These are phyloP conservation scores for Pythium aphanidermatum DNA, from an alignment of 352 stramenopile species.

Conservation along the genomic window DNA sequence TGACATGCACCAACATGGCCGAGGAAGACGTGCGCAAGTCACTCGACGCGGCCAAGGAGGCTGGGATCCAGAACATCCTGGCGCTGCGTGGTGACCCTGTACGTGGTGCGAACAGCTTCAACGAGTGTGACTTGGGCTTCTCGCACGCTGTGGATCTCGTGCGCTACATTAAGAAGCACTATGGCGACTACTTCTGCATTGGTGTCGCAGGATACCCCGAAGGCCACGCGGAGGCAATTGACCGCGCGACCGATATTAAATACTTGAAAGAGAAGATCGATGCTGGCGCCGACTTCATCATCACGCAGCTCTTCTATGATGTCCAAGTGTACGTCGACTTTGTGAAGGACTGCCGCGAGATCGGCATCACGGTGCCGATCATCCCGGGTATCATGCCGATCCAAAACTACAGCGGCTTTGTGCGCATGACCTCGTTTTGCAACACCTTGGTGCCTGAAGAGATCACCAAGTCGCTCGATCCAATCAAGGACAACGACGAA, in stretches of 20 bases:
- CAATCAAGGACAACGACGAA: conserved; percentile 95
- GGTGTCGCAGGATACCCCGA: conserved; percentile 97
- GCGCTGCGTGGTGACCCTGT: conserved; percentile 96
- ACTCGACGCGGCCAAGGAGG: conserved; percentile 86
- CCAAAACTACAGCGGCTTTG: conserved; percentile 96
- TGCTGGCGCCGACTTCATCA: conserved; percentile 96
- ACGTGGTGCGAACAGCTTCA: conserved; percentile 84
- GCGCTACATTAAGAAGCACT: conserved; percentile 93
- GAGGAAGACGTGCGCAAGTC: conserved; percentile 89
- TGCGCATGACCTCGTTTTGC: conserved; percentile 97
- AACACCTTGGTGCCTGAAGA: conserved; percentile 92
- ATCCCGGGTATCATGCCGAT: conserved; percentile 99
- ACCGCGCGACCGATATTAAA: conserved; percentile 90
- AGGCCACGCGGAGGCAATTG: conserved; percentile 90
- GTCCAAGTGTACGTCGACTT: conserved; percentile 93
- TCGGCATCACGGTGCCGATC: conserved; percentile 93
- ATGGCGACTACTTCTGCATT: conserved; percentile 96
- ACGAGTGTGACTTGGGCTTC: conserved; percentile 90
- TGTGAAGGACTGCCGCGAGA: conserved; percentile 84
- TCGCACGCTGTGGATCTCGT: conserved; percentile 96
- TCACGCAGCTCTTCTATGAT: conserved; percentile 99
- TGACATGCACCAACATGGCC: conserved; percentile 99
- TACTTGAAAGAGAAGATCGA: conserved; percentile 98
- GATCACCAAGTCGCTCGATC: conserved; percentile 75
- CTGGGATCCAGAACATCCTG: conserved; percentile 98